Base-by-base conservation (phyloP, 1,284 basidiomycete genomes). In the Xerocomus nothofagi region DNA sequence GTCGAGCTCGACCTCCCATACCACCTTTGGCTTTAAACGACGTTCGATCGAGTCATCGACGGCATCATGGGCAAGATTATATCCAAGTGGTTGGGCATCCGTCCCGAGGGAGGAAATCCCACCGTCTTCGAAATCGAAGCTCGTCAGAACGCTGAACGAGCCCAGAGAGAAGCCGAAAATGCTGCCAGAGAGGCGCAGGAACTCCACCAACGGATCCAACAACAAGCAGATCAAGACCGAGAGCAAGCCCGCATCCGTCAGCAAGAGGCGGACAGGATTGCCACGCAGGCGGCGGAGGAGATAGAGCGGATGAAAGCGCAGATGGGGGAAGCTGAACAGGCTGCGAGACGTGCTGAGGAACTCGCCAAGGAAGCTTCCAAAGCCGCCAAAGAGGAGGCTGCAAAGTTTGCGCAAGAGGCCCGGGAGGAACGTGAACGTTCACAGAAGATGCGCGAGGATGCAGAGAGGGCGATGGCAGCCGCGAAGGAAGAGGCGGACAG, bases 51-150 rank as follows among this genome's bases (percentile, higher is more conserved):
- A n/a, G n/a, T n/a, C n/a, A n/a, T n/a, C n/a, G n/a, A n/a, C n/a
- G n/a, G n/a, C n/a, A n/a, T n/a, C n/a, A n/a, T n/a, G n/a, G n/a
- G n/a, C n/a, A n/a, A n/a, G n/a, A n/a, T n/a, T n/a, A n/a, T n/a
- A n/a, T n/a, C n/a, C n/a, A n/a, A n/a, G n/a, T n/a, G n/a, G n/a
- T n/a, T n/a, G n/a, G n/a, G n/a, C n/a, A n/a, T n/a, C n/a, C n/a
- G 34, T 9, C 62, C 60, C 14, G 43, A 44, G 7, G 12, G 2
- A 0, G 29, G 23, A 6, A 64, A 62, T 15, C 63, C 65, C 2
- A 58, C 54, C 12, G 0, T 62, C 6, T 26, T 11, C 0, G 50
- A 49, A 0, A 66, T 64, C 17, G 1, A 54, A 18, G 56, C 47
- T 6, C 61, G 49, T 2, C 53, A 51, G 1, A 3, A 9, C 0